Evolutionary conservation across 139 green algal species (phyloP).

Genomic region (Bryopsis sp.): DNA sequence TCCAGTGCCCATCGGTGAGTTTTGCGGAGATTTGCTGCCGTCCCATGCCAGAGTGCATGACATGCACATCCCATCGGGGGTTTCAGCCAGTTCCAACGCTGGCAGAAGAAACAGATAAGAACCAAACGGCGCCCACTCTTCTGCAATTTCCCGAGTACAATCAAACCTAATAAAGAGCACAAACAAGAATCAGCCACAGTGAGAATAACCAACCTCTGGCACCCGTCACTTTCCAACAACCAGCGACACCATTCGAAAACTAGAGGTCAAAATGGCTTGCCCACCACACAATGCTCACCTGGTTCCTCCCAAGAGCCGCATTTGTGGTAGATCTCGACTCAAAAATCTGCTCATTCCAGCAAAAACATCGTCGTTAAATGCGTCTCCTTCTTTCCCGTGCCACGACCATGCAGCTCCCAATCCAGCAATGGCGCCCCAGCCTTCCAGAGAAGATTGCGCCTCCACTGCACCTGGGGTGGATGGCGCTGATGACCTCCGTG

Average conservation of each 20-base stretch:
- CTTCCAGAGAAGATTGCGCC: not conserved
- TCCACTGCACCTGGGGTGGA: not conserved
- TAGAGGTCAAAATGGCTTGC: slow-evolving; percentile 17
- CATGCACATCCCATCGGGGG: not conserved
- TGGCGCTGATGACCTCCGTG: not conserved
- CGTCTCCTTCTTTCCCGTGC: slow-evolving; percentile 39
- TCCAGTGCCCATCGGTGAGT: not conserved
- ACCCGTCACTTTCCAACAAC: too few relatives aligned
- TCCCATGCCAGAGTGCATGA: slow-evolving; percentile 18
- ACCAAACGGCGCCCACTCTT: slow-evolving; percentile 24
- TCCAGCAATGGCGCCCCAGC: slow-evolving; percentile 22
- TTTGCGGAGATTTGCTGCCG: not conserved
- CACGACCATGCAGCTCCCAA: slow-evolving; percentile 70
- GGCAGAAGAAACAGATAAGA: slow-evolving; percentile 25
- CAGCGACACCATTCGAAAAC: not conserved
- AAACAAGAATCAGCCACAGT: too few relatives aligned
- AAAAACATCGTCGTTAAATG: slow-evolving; percentile 33
- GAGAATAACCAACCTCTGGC: too few relatives aligned
- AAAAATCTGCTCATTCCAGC: slow-evolving; percentile 60
- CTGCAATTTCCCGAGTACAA: not conserved
- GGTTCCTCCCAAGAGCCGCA: slow-evolving; percentile 69
- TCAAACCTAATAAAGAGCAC: slow-evolving; percentile 5
- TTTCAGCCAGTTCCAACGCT: slow-evolving; percentile 15
- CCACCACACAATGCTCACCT: slow-evolving; percentile 38
- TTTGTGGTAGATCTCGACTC: slow-evolving; percentile 27